Percentiles rank a stretch among this genome's conserved stretches.
phyloP scores from a whole-genome alignment of 2,329 filamentous ascomycete species.

The Ceratocystis alfenasii region DNA sequence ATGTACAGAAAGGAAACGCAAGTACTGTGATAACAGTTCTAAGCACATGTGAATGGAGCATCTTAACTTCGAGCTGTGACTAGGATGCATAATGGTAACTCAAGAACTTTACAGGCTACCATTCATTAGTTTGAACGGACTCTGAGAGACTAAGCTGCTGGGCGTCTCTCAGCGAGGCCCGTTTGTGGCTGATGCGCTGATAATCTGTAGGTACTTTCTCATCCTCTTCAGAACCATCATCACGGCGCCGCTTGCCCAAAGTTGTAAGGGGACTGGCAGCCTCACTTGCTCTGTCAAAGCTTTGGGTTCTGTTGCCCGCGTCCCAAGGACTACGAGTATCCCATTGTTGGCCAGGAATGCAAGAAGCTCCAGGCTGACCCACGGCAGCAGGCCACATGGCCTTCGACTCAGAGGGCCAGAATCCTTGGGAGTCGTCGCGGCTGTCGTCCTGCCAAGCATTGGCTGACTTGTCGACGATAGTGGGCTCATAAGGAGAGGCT shows the following conservation, averaged over 20 bases:
- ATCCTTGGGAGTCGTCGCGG: slow-evolving; percentile 12
- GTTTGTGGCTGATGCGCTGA: slow-evolving; percentile 14
- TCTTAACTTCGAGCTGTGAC: neutral
- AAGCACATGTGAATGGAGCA: neutral
- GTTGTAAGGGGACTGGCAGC: slow-evolving; percentile 13
- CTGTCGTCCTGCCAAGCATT: slow-evolving; percentile 14
- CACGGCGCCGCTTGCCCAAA: slow-evolving; percentile 19
- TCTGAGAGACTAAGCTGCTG: neutral
- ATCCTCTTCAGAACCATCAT: slow-evolving; percentile 15
- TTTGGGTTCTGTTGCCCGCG: slow-evolving; percentile 11
- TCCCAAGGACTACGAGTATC: slow-evolving; percentile 17
- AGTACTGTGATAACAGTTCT: slow-evolving; percentile 2
- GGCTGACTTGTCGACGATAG: slow-evolving; percentile 16
- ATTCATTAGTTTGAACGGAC: slow-evolving; percentile 5
- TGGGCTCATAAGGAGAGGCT: slow-evolving; percentile 20
- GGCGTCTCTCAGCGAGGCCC: neutral
- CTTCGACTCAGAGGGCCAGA: slow-evolving; percentile 15
- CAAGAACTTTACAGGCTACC: neutral
- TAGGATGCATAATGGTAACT: neutral
- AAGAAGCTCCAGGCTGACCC: neutral
- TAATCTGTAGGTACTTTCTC: slow-evolving; percentile 13
- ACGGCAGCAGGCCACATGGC: slow-evolving; percentile 14
- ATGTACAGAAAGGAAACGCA: neutral
- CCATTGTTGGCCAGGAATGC: slow-evolving; percentile 6
- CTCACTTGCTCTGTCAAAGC: slow-evolving; percentile 14